phyloP scores from a whole-genome alignment of 768 basidiomycete genomes.

The Lentinula sp. region DNA sequence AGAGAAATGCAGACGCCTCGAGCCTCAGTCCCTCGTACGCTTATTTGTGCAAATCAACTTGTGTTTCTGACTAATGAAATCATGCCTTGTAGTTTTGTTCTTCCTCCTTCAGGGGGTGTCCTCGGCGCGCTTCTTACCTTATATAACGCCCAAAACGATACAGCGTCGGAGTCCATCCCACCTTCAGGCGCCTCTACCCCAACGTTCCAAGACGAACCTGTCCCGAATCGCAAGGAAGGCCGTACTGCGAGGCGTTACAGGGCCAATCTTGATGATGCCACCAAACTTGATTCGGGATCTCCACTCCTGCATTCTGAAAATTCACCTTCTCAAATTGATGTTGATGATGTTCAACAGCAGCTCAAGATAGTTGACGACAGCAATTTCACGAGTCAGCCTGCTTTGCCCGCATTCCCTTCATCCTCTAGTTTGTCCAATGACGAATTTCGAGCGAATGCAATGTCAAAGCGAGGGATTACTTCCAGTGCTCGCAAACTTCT shows the following conservation, averaged over 20 bases:
- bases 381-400: background rate
- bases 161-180: background rate
- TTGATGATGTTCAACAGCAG: background rate
- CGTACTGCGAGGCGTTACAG: background rate
- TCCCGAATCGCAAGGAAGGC: conserved; percentile 2
- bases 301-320: background rate
- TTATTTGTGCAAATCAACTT: too few relatives aligned
- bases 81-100: background rate
- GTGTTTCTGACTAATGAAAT: background rate
- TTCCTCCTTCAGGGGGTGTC: background rate
- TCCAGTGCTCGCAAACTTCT: background rate
- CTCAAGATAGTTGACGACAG: background rate
- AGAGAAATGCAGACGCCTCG: background rate
- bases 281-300: background rate
- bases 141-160: conserved; percentile 1
- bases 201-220: background rate
- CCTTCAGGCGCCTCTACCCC: background rate
- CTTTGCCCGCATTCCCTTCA: background rate
- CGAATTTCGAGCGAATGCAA: background rate
- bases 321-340: background rate
- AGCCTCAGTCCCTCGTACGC: conserved; percentile 1
- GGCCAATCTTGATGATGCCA: background rate
- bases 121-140: conserved; percentile 5
- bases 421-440: background rate
- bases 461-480: background rate